Evolutionary conservation across 2,329 filamentous ascomycete species (phyloP).

Genomic region (Cadophora malorum): DNA sequence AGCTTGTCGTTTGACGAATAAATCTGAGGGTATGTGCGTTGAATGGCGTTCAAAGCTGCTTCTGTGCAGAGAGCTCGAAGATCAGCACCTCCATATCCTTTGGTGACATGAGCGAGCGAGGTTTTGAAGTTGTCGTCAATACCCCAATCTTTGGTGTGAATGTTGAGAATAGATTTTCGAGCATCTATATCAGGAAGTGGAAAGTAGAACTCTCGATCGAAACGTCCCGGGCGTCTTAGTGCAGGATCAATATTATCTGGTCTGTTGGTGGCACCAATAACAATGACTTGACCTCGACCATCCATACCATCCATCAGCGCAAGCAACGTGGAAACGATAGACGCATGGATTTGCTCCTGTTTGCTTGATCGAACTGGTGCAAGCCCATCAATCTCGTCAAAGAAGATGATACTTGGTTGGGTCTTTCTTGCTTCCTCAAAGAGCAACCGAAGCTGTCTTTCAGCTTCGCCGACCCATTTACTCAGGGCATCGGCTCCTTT

Average conservation of each 20-base stretch:
- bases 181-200: constrained; percentile 83
- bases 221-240: constrained; percentile 90
- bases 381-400: constrained; percentile 97
- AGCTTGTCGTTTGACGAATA: constrained; percentile 91
- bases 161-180: constrained; percentile 87
- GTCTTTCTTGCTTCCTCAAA: constrained; percentile 96
- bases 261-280: constrained; percentile 97
- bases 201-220: constrained; percentile 98
- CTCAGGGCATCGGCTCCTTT: constrained; percentile 97
- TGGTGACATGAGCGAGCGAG: constrained; percentile 84
- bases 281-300: constrained; percentile 95
- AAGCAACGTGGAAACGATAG: constrained; percentile 92
- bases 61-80: constrained; percentile 93
- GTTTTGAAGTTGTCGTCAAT: constrained; percentile 80
- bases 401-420: constrained; percentile 99
- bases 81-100: constrained; percentile 96
- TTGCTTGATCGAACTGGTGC: constrained; percentile 97
- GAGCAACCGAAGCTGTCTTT: constrained; percentile 88
- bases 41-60: constrained; percentile 92
- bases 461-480: constrained; percentile 99
- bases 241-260: constrained; percentile 97
- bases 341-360: constrained; percentile 98
- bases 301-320: constrained; percentile 98
- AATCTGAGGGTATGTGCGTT: constrained; percentile 94
- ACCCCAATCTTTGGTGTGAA: constrained; percentile 95